Conservation (phyloP, 164 flowering plant species). For the Macadamia integrifolia region DNA sequence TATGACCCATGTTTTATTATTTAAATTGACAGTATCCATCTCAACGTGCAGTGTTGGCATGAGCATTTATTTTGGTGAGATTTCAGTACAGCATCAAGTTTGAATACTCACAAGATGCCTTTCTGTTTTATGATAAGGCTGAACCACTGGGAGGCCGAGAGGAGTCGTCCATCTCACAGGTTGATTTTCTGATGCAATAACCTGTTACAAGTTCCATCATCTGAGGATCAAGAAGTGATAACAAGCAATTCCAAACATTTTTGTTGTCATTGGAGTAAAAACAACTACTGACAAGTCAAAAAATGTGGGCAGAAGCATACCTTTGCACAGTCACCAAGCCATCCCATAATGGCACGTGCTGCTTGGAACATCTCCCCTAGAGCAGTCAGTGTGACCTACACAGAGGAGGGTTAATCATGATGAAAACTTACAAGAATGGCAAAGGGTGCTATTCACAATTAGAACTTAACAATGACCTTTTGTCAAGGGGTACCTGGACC, state of each 20-base stretch:
- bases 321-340: slow-evolving; percentile 98
- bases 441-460: too few species aligned
- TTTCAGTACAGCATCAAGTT: too few species aligned
- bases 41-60: too few species aligned
- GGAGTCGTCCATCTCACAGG: slow-evolving; percentile 96
- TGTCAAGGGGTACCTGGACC: too few species aligned
- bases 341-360: slow-evolving; percentile 82
- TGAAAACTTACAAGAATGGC: too few species aligned
- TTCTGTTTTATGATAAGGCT: slow-evolving; percentile 73
- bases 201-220: slow-evolving; percentile 32
- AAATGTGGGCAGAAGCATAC: slow-evolving; percentile 21
- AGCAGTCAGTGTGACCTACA: slow-evolving; percentile 81
- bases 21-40: too few species aligned
- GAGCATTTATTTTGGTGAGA: too few species aligned
- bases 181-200: slow-evolving; percentile 78
- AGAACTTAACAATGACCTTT: too few species aligned
- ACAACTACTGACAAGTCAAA: neutral
- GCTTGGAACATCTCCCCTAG: slow-evolving; percentile 86
- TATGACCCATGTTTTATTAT: too few species aligned
- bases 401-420: too few species aligned
- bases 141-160: slow-evolving; percentile 95
- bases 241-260: too few species aligned
- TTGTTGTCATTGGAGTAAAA: neutral
- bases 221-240: too few species aligned
- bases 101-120: slow-evolving; percentile 63